Evolutionary conservation across 352 stramenopile genomes (phyloP), one percentile per base, ranked within the genome.

Genomic region (Pythium graminicola): DNA sequence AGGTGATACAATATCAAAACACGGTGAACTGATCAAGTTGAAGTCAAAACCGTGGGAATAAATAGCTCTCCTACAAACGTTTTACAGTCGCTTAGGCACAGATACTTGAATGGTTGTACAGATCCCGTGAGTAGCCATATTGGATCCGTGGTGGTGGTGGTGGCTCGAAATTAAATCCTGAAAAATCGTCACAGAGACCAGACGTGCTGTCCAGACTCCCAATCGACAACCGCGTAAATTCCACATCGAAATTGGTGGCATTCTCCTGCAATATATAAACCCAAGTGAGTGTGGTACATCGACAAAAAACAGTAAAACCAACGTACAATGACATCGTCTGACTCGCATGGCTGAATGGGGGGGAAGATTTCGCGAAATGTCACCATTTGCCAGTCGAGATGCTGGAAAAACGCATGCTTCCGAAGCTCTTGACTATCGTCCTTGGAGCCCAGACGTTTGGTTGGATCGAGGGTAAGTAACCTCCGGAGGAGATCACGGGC

Each of bases 151-250:
- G 51, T 11, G 66, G 61, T 11, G 67, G 53, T 2, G 72, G 70
- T 7, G 74, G 67, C 50, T 80, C 69, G 50, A 92, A 97, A 23
- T 93, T 93, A 56, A 97, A 97, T 3, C 79, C 84, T 32, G 71
- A 73, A 43, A 97, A 96, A 2, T 90, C 76, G 40, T 93, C 79
- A 44, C 38, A 53, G 27, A 40, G 20, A 17, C 43, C 26, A 6
- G 44, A 61, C 1, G 28, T 39, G 22, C 64, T 73, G 40, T 76
- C 70, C 45, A 74, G 42, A 28, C 67, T 73, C 27, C 67, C 68
- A 10, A 87, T 52, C 6, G 86, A 74, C 8, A 81, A 54, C 11
- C 62, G 56, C 4, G 85, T 95, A 61, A 95, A 96, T 52, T 96
- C 84, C 23, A 74, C 57, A 43, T 89, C 70, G 56, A 97, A 94